Evolutionary conservation across 345 rosid genomes (phyloP), one percentile per base, ranked within the genome.

Genomic region (Brassica cretica): DNA sequence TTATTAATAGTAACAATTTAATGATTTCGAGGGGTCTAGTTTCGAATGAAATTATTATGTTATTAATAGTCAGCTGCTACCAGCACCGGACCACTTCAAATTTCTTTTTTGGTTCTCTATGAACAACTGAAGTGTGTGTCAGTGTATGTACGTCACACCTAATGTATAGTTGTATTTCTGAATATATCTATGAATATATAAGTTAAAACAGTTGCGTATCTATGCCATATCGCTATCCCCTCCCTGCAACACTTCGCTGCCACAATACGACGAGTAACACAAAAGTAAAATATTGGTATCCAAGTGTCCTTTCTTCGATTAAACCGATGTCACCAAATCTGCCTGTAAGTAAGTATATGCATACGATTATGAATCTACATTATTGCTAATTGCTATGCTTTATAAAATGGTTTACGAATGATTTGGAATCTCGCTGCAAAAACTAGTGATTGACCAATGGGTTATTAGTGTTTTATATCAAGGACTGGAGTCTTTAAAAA

Each of bases 271-370:
- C 60, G 71, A 62, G 64, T 49, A 15, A 64, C 2, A 55, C 46
- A 64, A 64, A 71, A 12, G 59, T 58, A 53, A 30, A 66, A 72
- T 66, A 72, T 53, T 78, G 66, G 5, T 58, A 11, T 33, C 29
- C 39, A 66, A 66, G 66, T 68, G 68, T 79, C 35, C 60, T 73
- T 79, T 66, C 74, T 79, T 79, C 82, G 82, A 79, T 79, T 73
- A 79, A 79, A 79, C 82, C 82, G 82, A 79, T 74, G 82, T 79
- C 82, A 19, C 82, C 10, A 53, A 16, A 53, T 16, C 59, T 53
- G 59, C 16, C 9, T 53, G 24, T 16, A 2, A 15, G 59, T 53
- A 53, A 15, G 59, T 6, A 49, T 51, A 15, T 15, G 19, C 19
- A 5, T 51, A 53, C 24, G 24, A n/a, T 49, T 53, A 53, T 15